These are phyloP conservation scores for Russula ochroleuca DNA, from an alignment of 768 basidiomycete genomes.

Conservation along the genomic window DNA sequence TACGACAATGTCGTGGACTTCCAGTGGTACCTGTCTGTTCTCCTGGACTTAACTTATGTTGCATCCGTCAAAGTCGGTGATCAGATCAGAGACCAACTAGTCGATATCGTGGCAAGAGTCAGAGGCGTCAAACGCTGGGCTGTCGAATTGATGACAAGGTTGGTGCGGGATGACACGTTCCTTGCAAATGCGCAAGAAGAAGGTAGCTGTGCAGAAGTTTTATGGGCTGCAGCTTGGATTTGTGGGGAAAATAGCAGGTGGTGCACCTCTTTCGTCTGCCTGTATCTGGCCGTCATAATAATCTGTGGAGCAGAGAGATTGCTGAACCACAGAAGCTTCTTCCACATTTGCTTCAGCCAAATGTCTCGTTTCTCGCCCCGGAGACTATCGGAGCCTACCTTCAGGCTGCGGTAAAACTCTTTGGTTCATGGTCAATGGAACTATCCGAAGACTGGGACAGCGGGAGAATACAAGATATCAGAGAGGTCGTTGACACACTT, in stretches of 20 bases:
- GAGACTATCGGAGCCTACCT: constrained; percentile 76
- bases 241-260: constrained; percentile 92
- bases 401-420: constrained; percentile 80
- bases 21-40: constrained; percentile 95
- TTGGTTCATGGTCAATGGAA: constrained; percentile 78
- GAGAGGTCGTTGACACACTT: constrained; percentile 57
- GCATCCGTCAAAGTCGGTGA: constrained; percentile 74
- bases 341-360: constrained; percentile 60
- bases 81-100: constrained; percentile 76
- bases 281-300: background rate
- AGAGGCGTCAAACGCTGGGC: constrained; percentile 70
- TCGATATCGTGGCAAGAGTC: constrained; percentile 85
- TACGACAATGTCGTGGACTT: constrained; percentile 90
- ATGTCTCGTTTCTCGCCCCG: constrained; percentile 51
- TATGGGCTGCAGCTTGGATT: constrained; percentile 96
- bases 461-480: constrained; percentile 61
- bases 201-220: constrained; percentile 75
- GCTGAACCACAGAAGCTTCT: constrained; percentile 71
- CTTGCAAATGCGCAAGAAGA: constrained; percentile 61
- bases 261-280: background rate
- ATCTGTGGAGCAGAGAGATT: constrained; percentile 53
- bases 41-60: constrained; percentile 87
- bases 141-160: constrained; percentile 75
- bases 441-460: constrained; percentile 74
- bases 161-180: constrained; percentile 76